These are phyloP conservation scores for Puccinia novopanici DNA, from an alignment of 1,284 basidiomycete species.

Conservation along the genomic window DNA sequence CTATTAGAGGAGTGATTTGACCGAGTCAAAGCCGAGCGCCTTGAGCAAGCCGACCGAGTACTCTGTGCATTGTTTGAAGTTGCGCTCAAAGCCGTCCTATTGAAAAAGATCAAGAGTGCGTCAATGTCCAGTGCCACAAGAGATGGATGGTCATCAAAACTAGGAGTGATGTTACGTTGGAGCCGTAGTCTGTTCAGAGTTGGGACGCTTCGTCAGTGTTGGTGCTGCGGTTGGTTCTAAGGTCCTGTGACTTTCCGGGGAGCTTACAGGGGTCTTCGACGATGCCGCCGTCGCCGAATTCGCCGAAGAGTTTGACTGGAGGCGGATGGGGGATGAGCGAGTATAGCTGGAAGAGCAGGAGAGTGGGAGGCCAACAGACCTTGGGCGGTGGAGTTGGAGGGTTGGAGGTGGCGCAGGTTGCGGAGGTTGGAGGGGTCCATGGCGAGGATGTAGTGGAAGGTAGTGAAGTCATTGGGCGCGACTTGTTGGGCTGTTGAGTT, in stretches of 20 bases:
- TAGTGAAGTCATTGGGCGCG: background rate
- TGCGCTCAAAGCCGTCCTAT: slow-evolving; percentile 12
- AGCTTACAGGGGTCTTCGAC: slow-evolving; percentile 26
- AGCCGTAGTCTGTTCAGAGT: background rate
- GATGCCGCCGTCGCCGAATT: slow-evolving; percentile 12
- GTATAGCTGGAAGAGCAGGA: background rate
- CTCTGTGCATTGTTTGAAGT: slow-evolving; percentile 11
- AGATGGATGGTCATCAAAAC: background rate
- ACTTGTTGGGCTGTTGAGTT: slow-evolving; percentile 10
- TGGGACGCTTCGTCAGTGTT: too few species aligned
- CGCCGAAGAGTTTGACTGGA: slow-evolving; percentile 32
- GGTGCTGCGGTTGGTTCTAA: background rate
- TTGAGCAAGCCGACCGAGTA: slow-evolving; percentile 11
- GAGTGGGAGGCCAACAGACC: background rate
- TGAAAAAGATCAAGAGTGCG: background rate
- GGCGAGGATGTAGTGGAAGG: slow-evolving; percentile 21
- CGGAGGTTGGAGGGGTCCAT: slow-evolving; percentile 23
- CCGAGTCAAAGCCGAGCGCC: background rate
- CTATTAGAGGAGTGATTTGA: slow-evolving; percentile 4
- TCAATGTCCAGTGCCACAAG: background rate
- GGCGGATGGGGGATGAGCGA: too few species aligned
- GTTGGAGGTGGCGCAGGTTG: background rate
- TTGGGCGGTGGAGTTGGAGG: background rate
- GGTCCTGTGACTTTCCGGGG: too few species aligned
- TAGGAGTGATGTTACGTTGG: background rate